Conservation (phyloP, 768 basidiomycete species). For the Phanerochaete carnosa region DNA sequence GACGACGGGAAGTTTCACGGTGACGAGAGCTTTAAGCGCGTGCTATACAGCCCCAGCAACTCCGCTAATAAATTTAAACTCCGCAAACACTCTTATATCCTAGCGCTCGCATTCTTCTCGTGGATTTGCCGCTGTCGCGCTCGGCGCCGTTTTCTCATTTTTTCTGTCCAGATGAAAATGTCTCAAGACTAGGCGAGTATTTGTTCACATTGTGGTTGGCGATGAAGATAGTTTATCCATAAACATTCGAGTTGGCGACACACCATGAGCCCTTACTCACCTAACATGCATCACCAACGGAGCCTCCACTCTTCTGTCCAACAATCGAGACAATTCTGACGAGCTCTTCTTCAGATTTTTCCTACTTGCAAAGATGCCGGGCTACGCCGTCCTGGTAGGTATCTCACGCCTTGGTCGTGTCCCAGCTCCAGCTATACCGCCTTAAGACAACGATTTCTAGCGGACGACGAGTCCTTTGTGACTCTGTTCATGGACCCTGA, state of each 20-base stretch:
- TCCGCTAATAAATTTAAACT: slow-evolving; percentile 26
- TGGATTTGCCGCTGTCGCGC: background rate
- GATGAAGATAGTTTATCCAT: slow-evolving; percentile 68
- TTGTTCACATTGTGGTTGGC: slow-evolving; percentile 17
- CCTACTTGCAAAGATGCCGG: slow-evolving; percentile 9
- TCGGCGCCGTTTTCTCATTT: background rate
- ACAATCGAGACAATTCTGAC: background rate
- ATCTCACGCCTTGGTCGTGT: background rate
- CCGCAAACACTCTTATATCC: background rate
- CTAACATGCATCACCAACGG: slow-evolving; percentile 71
- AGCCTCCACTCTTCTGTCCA: slow-evolving; percentile 26
- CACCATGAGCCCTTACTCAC: slow-evolving; percentile 66
- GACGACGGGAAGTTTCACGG: slow-evolving; percentile 5
- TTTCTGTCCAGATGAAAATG: background rate
- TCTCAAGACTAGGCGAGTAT: slow-evolving; percentile 30
- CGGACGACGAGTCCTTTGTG: slow-evolving; percentile 29
- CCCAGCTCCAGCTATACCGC: background rate
- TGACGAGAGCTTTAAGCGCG: background rate
- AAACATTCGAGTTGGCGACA: slow-evolving; percentile 63
- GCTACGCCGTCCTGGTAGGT: slow-evolving; percentile 1
- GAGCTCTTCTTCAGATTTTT: background rate
- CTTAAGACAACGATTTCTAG: slow-evolving; percentile 33
- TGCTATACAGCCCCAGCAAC: slow-evolving; percentile 42
- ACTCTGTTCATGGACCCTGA: slow-evolving; percentile 19
- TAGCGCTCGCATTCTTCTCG: background rate